phyloP scores from a whole-genome alignment of 2,329 filamentous ascomycete species.

The Diplodia scrobiculata region DNA sequence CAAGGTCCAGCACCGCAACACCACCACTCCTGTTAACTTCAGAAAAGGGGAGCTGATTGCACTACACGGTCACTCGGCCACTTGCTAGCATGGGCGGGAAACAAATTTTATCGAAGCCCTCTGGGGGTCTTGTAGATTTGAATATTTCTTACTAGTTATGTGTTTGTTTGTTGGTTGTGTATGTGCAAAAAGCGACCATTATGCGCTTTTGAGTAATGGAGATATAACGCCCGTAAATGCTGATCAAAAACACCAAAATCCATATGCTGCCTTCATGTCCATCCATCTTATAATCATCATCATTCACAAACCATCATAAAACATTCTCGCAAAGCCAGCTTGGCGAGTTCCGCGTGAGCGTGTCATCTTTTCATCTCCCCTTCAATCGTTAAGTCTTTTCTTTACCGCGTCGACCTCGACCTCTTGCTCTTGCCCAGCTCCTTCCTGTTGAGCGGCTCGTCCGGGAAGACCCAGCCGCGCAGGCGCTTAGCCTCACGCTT shows the following conservation, averaged over 20 bases:
- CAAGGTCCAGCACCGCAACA: slow-evolving; percentile 6
- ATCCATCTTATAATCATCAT: slow-evolving; percentile 16
- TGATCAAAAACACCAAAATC: slow-evolving; percentile 12
- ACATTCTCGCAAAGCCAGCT: slow-evolving; percentile 16
- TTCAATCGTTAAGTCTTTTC: not conserved
- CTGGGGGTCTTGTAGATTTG: not conserved
- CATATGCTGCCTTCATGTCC: slow-evolving; percentile 12
- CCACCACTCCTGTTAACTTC: slow-evolving; percentile 3
- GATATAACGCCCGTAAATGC: slow-evolving; percentile 26
- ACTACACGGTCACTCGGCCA: not conserved
- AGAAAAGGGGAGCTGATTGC: not conserved
- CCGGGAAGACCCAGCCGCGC: slow-evolving; percentile 74
- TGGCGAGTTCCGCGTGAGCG: slow-evolving; percentile 14
- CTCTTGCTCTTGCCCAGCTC: slow-evolving; percentile 64
- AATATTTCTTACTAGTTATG: slow-evolving; percentile 18
- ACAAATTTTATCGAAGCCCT: not conserved
- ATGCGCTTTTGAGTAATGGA: not conserved
- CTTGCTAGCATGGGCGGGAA: not conserved
- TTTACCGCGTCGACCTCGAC: slow-evolving; percentile 19
- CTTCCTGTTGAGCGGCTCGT: slow-evolving; percentile 71
- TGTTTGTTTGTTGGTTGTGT: slow-evolving; percentile 4
- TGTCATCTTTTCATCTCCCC: not conserved
- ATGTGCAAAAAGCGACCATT: slow-evolving; percentile 7
- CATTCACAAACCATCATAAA: slow-evolving; percentile 24
- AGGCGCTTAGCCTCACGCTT: slow-evolving; percentile 75